Percentiles rank a stretch among this genome's conserved stretches.
phyloP scores from a whole-genome alignment of 441 rosid genomes.

The Brassica balearica region DNA sequence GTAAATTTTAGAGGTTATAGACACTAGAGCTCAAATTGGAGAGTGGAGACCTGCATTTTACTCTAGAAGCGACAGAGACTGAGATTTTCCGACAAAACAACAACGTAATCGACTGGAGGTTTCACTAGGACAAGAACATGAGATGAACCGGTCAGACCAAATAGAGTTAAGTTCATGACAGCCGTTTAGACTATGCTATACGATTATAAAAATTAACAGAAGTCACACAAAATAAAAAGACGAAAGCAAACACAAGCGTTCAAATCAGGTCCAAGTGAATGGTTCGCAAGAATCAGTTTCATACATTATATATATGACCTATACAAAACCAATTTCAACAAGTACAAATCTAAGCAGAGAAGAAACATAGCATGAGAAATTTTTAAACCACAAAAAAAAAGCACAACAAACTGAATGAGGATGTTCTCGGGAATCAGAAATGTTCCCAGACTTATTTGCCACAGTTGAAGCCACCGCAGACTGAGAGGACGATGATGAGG shows the following conservation, averaged over 20 bases:
- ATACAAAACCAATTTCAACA: slow-evolving; percentile 44
- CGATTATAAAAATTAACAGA: background rate
- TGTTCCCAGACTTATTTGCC: slow-evolving; percentile 33
- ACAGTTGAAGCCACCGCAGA: slow-evolving; percentile 73
- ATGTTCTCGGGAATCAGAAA: slow-evolving; percentile 29
- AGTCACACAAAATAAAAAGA: background rate
- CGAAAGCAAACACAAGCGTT: slow-evolving; percentile 13
- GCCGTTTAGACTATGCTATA: slow-evolving; percentile 8
- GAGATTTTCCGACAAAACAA: slow-evolving; percentile 11
- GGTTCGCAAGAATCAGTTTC: slow-evolving; percentile 30
- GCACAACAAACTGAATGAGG: slow-evolving; percentile 36
- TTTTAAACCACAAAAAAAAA: slow-evolving; percentile 27
- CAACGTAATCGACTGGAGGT: too few species aligned
- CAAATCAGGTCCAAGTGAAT: background rate
- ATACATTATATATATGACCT: slow-evolving; percentile 38
- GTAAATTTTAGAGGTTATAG: background rate
- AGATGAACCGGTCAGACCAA: background rate
- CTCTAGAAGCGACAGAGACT: slow-evolving; percentile 3
- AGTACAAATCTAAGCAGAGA: slow-evolving; percentile 39
- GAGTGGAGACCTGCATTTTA: background rate
- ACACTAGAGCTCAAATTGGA: background rate
- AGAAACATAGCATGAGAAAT: slow-evolving; percentile 21
- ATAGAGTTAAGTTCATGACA: background rate
- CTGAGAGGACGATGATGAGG: slow-evolving; percentile 70
- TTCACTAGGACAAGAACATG: background rate